These are phyloP conservation scores for Zasmidium citrigriseum DNA, from an alignment of 2,329 filamentous ascomycete genomes.

Conservation along the genomic window DNA sequence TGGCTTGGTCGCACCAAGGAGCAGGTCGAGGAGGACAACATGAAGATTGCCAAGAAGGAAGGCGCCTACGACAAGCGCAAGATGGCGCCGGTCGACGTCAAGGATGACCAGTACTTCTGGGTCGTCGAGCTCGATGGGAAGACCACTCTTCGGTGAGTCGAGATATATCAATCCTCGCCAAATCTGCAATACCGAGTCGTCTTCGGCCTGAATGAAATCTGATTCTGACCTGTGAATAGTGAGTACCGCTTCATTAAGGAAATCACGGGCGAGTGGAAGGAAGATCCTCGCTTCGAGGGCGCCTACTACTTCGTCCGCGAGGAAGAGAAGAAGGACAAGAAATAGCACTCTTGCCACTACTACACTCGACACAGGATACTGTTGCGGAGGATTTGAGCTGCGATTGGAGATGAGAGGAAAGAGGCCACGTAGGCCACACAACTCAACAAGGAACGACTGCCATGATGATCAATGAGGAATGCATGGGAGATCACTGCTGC, in stretches of 20 bases:
- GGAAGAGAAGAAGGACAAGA: slow-evolving; percentile 26
- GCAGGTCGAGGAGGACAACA: slow-evolving; percentile 41
- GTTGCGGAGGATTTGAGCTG: background rate
- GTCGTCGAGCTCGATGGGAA: slow-evolving; percentile 35
- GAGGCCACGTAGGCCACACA: slow-evolving; percentile 6
- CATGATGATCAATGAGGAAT: background rate
- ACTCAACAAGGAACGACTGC: background rate
- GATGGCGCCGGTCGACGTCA: slow-evolving; percentile 33
- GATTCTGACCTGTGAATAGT: slow-evolving; percentile 19
- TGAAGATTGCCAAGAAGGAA: slow-evolving; percentile 37
- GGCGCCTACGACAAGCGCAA: slow-evolving; percentile 36
- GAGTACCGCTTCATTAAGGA: slow-evolving; percentile 36
- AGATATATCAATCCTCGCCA: background rate
- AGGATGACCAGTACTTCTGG: slow-evolving; percentile 39
- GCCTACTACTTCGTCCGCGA: slow-evolving; percentile 37
- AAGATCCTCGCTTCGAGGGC: slow-evolving; percentile 35
- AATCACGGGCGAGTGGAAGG: slow-evolving; percentile 37
- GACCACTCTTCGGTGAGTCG: slow-evolving; percentile 33
- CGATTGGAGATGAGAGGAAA: background rate
- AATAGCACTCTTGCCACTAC: background rate
- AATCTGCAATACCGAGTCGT: background rate
- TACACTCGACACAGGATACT: background rate
- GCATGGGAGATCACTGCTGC: background rate
- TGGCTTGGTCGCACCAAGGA: slow-evolving; percentile 40
- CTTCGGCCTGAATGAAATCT: background rate